Evolutionary conservation across 441 rosid species (phyloP).

Genomic region (Adansonia grandidieri): DNA sequence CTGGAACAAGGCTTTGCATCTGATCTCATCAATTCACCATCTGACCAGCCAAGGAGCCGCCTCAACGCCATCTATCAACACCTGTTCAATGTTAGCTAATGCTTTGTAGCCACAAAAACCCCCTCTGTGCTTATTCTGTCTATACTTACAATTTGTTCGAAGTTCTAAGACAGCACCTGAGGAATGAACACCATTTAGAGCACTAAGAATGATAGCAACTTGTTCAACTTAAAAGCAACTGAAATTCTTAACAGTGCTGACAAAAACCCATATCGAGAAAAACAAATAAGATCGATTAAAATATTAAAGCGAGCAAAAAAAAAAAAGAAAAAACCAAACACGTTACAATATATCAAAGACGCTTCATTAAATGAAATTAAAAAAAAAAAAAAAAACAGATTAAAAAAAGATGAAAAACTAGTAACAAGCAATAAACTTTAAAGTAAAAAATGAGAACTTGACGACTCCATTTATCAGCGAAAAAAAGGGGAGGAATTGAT

Average conservation of each 20-base stretch:
- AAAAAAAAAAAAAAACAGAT: constrained; percentile 2
- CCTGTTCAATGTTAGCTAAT: not conserved
- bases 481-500: not conserved
- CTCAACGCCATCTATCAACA: constrained; percentile 26
- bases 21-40: constrained; percentile 84
- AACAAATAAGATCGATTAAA: not conserved
- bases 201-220: not conserved
- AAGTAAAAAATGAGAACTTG: not conserved
- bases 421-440: not conserved
- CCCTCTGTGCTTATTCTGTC: not conserved
- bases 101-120: not conserved
- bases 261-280: not conserved
- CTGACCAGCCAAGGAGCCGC: constrained; percentile 48
- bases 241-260: not conserved
- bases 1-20: constrained; percentile 92
- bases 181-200: not conserved
- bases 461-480: not conserved
- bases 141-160: not conserved
- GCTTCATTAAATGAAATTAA: not conserved
- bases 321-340: not conserved
- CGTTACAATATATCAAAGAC: not conserved
- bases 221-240: not conserved
- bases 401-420: not conserved
- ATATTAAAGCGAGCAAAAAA: not conserved
- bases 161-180: not conserved